Base-by-base conservation (phyloP, 192 early-diverging fungal species). In the Funneliformis geosporum region DNA sequence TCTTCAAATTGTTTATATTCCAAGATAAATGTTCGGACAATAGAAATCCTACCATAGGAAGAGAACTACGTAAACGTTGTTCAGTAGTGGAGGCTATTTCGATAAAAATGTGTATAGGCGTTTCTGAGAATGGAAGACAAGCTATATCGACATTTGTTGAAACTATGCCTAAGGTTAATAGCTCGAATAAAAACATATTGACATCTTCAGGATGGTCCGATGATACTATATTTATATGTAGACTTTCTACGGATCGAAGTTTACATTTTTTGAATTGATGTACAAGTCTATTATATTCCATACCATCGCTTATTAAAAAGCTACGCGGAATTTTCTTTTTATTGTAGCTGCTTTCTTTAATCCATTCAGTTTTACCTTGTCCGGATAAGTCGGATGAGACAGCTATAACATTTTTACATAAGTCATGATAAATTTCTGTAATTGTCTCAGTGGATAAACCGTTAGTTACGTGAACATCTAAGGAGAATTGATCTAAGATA, bases 341-440 rank as follows among this genome's bases (percentile, higher is more conserved):
- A n/a, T 6, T n/a, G 1, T 61, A 55, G 46, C 70, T 64, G 21
- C 27, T 12, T 62, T 72, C 38, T 60, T 60, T 76, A 8, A 80
- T 80, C 55, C 71, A 80, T 21, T 80, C 79, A 60, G 79, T 73
- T 72, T 80, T 80, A 21, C 79, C 79, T 62, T 73, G 46, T 42
- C 68, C 79, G 2, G 70, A 73, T 25, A 60, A 62, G 21, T 50
- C 67, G 21, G 79, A 80, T 28, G 79, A 64, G 18, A 80, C 79
- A 50, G 43, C 12, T n/a, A 28, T 61, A 25, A 79, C 59, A 60
- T 66, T 75, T 23, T 75, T 68, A 73, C 78, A 79, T 21, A 79
- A 28, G 59, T 75, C 47, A 14, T 14, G 10, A 59, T 75, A 75
- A 50, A 79, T 72, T 23, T 6, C 33, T 18, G 12, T 73, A 68